Conservation (phyloP, 257 asterid species). For the Jacaranda copaia region DNA sequence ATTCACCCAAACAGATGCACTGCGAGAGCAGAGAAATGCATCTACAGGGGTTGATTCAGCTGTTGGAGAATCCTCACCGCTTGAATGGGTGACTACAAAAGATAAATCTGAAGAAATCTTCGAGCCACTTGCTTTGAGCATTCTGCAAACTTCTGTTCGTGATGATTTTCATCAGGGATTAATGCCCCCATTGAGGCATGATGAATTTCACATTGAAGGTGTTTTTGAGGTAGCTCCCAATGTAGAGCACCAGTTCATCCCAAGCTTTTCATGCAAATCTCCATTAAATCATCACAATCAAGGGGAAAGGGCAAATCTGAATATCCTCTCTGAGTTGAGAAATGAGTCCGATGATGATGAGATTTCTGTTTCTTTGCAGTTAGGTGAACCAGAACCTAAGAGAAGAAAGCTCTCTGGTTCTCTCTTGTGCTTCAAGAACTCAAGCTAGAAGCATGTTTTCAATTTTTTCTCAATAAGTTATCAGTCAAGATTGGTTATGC, state of each 20-base stretch:
- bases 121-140: background rate
- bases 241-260: background rate
- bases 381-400: background rate
- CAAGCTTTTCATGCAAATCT: background rate
- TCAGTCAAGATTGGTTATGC: no score
- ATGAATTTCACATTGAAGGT: background rate
- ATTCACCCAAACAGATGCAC: background rate
- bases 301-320: background rate
- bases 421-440: background rate
- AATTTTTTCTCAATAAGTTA: no score
- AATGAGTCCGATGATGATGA: background rate
- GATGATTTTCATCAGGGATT: background rate
- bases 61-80: background rate
- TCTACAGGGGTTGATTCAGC: background rate
- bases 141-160: background rate
- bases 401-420: background rate
- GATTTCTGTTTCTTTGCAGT: conserved; percentile 5
- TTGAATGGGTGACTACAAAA: background rate
- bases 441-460: background rate
- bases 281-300: background rate
- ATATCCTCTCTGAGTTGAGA: background rate
- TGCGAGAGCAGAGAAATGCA: background rate
- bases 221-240: background rate
- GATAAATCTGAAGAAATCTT: background rate
- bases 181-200: background rate